Percentiles rank a stretch among this genome's conserved stretches.
Conservation (phyloP, 805 yeast genomes). For the Candida ipomoeae region DNA sequence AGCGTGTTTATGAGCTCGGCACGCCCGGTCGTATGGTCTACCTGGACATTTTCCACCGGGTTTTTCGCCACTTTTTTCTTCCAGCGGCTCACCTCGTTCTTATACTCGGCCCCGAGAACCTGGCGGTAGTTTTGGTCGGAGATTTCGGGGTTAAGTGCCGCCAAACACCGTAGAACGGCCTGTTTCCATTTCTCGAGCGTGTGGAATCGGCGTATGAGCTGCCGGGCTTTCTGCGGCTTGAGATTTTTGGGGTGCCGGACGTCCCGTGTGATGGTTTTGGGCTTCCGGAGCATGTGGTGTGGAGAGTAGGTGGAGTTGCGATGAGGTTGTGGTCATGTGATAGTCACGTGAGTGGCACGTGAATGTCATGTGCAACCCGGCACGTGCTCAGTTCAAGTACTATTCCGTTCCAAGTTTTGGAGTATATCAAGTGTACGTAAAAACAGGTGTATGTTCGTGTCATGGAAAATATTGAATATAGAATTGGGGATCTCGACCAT, state of each 20-base stretch:
- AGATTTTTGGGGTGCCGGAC: conserved; percentile 39
- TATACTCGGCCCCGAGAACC: conserved; percentile 10
- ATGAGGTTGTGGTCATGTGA: not conserved
- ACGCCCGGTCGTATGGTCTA: conserved; percentile 16
- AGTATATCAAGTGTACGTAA: too few species aligned
- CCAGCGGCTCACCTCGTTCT: conserved; percentile 5
- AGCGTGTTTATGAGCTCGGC: conserved; percentile 27
- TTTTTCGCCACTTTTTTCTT: conserved; percentile 9
- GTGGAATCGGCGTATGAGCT: conserved; percentile 75
- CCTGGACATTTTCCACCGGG: conserved; percentile 11
- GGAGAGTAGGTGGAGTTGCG: not conserved
- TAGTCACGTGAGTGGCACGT: too few species aligned
- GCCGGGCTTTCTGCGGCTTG: conserved; percentile 70
- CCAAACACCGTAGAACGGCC: conserved; percentile 33
- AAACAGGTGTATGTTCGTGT: too few species aligned
- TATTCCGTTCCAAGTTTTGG: too few species aligned
- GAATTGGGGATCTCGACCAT: too few species aligned
- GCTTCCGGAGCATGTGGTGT: conserved; percentile 23
- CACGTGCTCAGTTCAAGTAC: too few species aligned
- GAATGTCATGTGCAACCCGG: too few species aligned
- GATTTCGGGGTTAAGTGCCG: conserved; percentile 16
- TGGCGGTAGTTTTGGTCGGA: conserved; percentile 21
- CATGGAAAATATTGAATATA: too few species aligned
- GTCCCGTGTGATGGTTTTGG: conserved; percentile 30
- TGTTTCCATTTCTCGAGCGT: conserved; percentile 56